These are phyloP conservation scores for Barnettozyma salicaria DNA, from an alignment of 805 yeast genomes.

Conservation along the genomic window DNA sequence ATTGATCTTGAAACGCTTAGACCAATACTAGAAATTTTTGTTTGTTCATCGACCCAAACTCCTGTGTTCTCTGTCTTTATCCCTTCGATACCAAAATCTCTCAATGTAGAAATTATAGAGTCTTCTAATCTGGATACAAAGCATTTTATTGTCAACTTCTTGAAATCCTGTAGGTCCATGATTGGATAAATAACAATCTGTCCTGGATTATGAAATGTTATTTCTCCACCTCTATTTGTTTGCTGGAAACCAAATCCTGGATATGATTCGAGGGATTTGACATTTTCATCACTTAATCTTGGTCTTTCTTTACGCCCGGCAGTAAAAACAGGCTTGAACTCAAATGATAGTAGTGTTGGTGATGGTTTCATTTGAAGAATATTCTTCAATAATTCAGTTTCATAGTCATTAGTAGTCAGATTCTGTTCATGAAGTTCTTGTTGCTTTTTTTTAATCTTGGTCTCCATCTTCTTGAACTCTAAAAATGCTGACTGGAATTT, in stretches of 20 bases:
- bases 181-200: slow-evolving; percentile 84
- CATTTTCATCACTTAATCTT: slow-evolving; percentile 31
- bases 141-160: slow-evolving; percentile 53
- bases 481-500: slow-evolving; percentile 50
- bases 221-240: slow-evolving; percentile 88
- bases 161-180: slow-evolving; percentile 58
- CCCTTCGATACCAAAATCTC: slow-evolving; percentile 37
- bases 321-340: slow-evolving; percentile 82
- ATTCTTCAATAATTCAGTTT: slow-evolving; percentile 37
- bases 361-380: slow-evolving; percentile 45
- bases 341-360: slow-evolving; percentile 74
- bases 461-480: slow-evolving; percentile 47
- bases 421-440: slow-evolving; percentile 35
- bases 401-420: slow-evolving; percentile 39
- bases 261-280: slow-evolving; percentile 23
- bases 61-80: slow-evolving; percentile 68
- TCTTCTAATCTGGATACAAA: slow-evolving; percentile 59
- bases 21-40: slow-evolving; percentile 85
- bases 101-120: slow-evolving; percentile 45
- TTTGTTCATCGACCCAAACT: slow-evolving; percentile 61
- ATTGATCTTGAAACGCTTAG: slow-evolving; percentile 77
- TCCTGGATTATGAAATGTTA: slow-evolving; percentile 96
- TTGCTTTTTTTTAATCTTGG: slow-evolving; percentile 40
- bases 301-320: slow-evolving; percentile 81
- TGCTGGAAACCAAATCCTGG: slow-evolving; percentile 65